Evolutionary conservation across 2,329 filamentous ascomycete genomes (phyloP).

Genomic region (Biscogniauxia marginata): DNA sequence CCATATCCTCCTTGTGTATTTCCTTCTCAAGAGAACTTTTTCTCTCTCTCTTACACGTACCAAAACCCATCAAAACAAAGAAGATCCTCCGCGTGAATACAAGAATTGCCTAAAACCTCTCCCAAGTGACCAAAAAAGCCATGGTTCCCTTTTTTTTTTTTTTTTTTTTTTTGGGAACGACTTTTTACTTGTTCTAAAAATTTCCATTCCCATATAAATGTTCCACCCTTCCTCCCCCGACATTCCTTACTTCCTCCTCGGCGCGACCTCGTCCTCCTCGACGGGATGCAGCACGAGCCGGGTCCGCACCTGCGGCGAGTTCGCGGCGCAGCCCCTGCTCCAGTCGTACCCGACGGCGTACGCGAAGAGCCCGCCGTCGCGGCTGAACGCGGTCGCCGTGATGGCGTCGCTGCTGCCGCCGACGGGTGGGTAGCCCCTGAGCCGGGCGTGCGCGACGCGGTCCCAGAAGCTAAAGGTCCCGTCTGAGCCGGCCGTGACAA

Average conservation of each 20-base stretch:
- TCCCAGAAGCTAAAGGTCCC: conserved; percentile 54
- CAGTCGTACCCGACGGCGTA: conserved; percentile 71
- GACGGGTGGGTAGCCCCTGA: conserved; percentile 53
- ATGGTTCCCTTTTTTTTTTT: neutral
- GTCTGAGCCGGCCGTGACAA: conserved; percentile 37
- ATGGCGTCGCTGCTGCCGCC: conserved; percentile 49
- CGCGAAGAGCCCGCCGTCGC: conserved; percentile 55
- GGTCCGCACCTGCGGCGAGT: conserved; percentile 22
- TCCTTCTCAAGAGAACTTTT: neutral
- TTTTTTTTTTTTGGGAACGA: neutral
- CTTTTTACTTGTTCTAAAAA: no score
- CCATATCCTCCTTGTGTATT: no score
- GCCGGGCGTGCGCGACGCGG: conserved; percentile 45
- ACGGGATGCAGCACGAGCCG: conserved; percentile 31
- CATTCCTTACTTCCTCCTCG: conserved; percentile 5
- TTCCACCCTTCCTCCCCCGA: neutral
- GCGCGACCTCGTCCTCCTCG: conserved; percentile 16
- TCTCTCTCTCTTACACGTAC: no score
- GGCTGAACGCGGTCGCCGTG: conserved; percentile 61
- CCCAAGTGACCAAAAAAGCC: no score
- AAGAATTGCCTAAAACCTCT: no score
- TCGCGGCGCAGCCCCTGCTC: conserved; percentile 59
- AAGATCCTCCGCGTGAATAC: conserved; percentile 16
- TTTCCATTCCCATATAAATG: no score
- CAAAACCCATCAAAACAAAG: conserved; percentile 14